Percentiles rank a stretch among this genome's conserved stretches.
phyloP scores from a whole-genome alignment of 176 grass and related monocot genomes.

The barley (Hordeum vulgare) region MorexV3_pseudomolecules_assembly NC_058524.1:552235424-552235923 shows the following conservation, averaged over 20 bases:
- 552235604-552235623: constrained; percentile 88
- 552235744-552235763: constrained; percentile 10
- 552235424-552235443: neutral
- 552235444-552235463: neutral
- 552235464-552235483: neutral
- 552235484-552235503: neutral
- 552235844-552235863: neutral
- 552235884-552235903: neutral
- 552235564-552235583: constrained; percentile 71
- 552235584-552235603: constrained; percentile 90
- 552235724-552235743: constrained; percentile 99
- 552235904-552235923: neutral
- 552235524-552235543: constrained; percentile 71
- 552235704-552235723: constrained; percentile 85
- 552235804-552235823: neutral
- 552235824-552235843: neutral
- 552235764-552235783: neutral
- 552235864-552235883: neutral
- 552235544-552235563: constrained; percentile 86
- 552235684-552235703: constrained; percentile 75
- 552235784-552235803: neutral
- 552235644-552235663: constrained; percentile 94
- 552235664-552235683: constrained; percentile 73
- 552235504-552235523: constrained; percentile 10
- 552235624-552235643: constrained; percentile 90